phyloP scores from a whole-genome alignment of 2,329 filamentous ascomycete genomes.

The Hypoxylon sp. region DNA sequence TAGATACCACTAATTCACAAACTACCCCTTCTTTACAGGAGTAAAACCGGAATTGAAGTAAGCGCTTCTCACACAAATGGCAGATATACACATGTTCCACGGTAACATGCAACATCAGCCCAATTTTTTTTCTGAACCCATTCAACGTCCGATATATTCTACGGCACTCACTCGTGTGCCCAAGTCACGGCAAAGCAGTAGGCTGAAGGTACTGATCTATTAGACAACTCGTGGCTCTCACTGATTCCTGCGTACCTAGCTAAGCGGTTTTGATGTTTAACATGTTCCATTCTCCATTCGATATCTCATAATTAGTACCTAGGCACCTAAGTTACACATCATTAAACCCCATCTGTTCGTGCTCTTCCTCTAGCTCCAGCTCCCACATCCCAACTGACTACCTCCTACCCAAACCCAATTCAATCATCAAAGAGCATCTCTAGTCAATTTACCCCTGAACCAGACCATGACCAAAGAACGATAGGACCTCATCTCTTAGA shows the following conservation, averaged over 20 bases:
- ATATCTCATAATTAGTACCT: slow-evolving; percentile 1
- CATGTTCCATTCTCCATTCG: background rate
- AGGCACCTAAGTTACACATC: background rate
- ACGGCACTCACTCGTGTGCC: too few species aligned
- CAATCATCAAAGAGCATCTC: background rate
- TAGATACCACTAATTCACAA: too few species aligned
- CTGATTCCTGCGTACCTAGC: background rate
- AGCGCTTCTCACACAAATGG: too few species aligned
- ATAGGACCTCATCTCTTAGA: background rate
- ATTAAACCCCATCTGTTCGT: background rate
- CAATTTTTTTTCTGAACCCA: too few species aligned
- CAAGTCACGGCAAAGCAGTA: too few species aligned
- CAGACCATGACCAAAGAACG: slow-evolving; percentile 4
- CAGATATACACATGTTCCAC: too few species aligned
- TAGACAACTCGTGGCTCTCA: too few species aligned
- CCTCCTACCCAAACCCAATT: background rate
- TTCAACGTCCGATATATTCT: too few species aligned
- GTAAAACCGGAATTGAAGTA: too few species aligned
- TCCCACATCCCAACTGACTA: background rate
- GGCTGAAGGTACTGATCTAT: too few species aligned
- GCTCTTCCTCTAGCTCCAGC: background rate
- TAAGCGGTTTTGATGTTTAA: background rate
- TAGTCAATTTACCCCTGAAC: background rate
- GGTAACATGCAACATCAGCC: too few species aligned
- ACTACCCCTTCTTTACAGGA: too few species aligned